Base-by-base conservation (phyloP, 192 early-diverging fungal species). In the Paraglomus brasilianum region DNA sequence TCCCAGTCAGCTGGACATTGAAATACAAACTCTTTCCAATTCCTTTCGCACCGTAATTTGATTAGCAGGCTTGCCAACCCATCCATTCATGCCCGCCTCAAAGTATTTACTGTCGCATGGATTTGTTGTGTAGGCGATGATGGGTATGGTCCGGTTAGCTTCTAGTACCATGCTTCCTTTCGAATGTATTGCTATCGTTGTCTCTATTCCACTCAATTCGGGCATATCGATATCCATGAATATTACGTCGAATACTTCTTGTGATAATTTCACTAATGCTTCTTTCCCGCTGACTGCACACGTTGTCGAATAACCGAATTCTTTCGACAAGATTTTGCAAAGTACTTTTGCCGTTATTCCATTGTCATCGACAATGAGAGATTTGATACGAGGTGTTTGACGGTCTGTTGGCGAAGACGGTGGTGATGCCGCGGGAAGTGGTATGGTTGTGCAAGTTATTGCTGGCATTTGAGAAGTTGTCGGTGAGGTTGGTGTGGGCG, bases 221-320 rank as follows among this genome's bases (percentile, higher is more conserved):
- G 87, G 86, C 87, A 88, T 87, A 66, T 89, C 87, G 73, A 89
- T 89, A 61, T 89, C 88, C 74, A 89, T 82, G 17, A 89, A 75
- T 40, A 89, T 76, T 13, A 85, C 59, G 74, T 89, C 88, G 69
- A 82, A 85, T 38, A 74, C 49, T 30, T 75, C 68, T 50, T 72
- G 57, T 14, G 72, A 57, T 42, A 89, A 75, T 21, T 78, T 66
- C 44, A 79, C 65, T 7, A 89, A 61, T 24, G 82, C 83, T 40
- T 77, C 69, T 44, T 78, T 69, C 19, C 88, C 88, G 44, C 79
- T 82, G 42, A 74, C 71, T 47, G 78, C 77, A 17, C 79, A 70
- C 21, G 80, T 79, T 46, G 78, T 77, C 49, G 74, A 66, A 39
- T 78, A 68, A 4, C 81, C 66, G 52, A 87, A 77, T 65, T 82